These are phyloP conservation scores for Erythrophleum fordii DNA, from an alignment of 306 rosid species.

Conservation along the genomic window DNA sequence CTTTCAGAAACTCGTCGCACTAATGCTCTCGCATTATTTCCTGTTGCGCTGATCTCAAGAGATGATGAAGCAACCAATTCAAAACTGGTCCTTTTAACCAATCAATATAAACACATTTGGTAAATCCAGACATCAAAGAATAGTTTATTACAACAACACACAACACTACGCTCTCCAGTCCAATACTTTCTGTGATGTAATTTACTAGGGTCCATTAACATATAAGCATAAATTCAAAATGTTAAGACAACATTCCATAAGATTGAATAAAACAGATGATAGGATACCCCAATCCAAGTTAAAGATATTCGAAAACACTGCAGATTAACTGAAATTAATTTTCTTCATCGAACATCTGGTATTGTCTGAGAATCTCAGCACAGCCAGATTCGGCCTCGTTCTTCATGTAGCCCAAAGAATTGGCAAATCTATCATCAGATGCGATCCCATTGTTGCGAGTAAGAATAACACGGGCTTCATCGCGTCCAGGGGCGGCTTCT, in stretches of 20 bases:
- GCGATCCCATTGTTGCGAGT: conserved; percentile 78
- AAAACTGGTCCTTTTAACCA: background rate
- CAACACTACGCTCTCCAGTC: conserved; percentile 17
- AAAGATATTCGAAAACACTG: conserved; percentile 10
- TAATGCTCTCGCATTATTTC: background rate
- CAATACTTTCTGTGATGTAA: conserved; percentile 28
- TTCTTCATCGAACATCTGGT: conserved; percentile 71
- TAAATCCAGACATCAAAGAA: conserved; percentile 20
- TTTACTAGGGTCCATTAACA: conserved; percentile 38
- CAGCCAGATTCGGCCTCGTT: conserved; percentile 61
- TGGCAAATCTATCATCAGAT: conserved; percentile 61
- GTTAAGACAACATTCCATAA: conserved; percentile 53
- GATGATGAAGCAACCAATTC: background rate
- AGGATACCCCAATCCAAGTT: conserved; percentile 31
- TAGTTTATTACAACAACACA: conserved; percentile 30
- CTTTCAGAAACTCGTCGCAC: background rate
- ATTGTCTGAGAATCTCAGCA: conserved; percentile 63
- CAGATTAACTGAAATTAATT: conserved; percentile 35
- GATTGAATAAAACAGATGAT: conserved; percentile 36
- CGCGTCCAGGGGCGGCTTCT: conserved; percentile 63
- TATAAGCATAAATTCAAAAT: conserved; percentile 40
- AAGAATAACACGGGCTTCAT: conserved; percentile 81
- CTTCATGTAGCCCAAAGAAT: conserved; percentile 68
- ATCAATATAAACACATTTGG: background rate
- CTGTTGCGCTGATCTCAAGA: background rate